Evolutionary conservation across 1,284 basidiomycete genomes (phyloP).

Genomic region (Cutaneotrichosporon arboriforme): DNA sequence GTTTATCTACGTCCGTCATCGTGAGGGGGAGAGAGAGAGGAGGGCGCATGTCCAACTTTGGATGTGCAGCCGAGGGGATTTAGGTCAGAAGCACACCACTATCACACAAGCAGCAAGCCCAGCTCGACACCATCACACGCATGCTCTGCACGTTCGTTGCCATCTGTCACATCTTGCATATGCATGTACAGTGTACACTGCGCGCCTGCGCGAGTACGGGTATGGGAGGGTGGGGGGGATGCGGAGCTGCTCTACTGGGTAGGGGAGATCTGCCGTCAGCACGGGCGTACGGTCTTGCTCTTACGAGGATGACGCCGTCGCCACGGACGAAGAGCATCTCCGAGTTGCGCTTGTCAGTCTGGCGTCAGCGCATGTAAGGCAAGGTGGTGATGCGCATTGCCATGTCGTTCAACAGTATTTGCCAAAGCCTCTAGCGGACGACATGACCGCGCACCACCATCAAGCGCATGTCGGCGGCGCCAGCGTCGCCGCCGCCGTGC

Average conservation of each 20-base stretch:
- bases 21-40: no score
- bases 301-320: constrained; percentile 84
- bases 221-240: neutral
- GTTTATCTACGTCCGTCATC: no score
- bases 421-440: no score
- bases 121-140: no score
- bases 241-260: constrained; percentile 9
- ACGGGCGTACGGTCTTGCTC: constrained; percentile 25
- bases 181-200: constrained; percentile 14
- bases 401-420: no score
- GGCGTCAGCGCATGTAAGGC: constrained; percentile 8
- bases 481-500: neutral
- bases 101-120: neutral
- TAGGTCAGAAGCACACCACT: neutral
- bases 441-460: no score
- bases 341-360: constrained; percentile 91
- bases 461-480: no score
- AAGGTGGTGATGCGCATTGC: no score
- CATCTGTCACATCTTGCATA: constrained; percentile 2
- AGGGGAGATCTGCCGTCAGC: constrained; percentile 15
- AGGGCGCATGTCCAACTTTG: no score
- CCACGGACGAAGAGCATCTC: constrained; percentile 98
- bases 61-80: no score
- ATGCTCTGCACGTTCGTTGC: neutral
- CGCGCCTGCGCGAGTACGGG: constrained; percentile 1